Conservation (phyloP, 1,284 basidiomycete genomes). For the Porogramme epimiltina region DNA sequence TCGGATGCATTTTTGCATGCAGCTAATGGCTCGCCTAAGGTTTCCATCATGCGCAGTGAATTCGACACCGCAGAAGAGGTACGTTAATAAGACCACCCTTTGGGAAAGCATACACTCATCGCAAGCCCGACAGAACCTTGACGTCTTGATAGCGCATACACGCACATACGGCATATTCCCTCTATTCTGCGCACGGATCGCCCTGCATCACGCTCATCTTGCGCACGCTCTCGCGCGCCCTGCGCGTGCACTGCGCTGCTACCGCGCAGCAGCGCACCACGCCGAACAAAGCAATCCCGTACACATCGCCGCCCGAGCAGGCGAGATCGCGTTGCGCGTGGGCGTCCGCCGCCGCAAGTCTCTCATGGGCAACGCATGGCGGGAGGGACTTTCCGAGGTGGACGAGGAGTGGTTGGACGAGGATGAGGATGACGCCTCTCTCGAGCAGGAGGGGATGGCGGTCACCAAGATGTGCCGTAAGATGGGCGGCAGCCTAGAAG, state of each 20-base stretch:
- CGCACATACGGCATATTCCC: conserved; percentile 57
- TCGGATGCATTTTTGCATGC: not conserved
- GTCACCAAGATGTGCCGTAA: conserved; percentile 45
- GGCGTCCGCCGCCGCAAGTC: conserved; percentile 37
- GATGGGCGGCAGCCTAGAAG: conserved; percentile 56
- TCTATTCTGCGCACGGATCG: conserved; percentile 59
- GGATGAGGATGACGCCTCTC: conserved; percentile 20
- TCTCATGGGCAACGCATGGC: conserved; percentile 18
- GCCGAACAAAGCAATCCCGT: conserved; percentile 53
- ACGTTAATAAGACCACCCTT: conserved; percentile 5
- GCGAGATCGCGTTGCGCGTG: conserved; percentile 59
- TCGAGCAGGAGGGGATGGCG: conserved; percentile 33
- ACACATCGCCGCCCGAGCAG: conserved; percentile 56
- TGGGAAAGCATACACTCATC: not conserved
- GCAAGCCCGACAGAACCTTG: conserved; percentile 46
- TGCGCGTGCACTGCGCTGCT: conserved; percentile 58
- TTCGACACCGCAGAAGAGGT: conserved; percentile 60
- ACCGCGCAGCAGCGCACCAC: conserved; percentile 56
- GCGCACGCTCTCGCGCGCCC: conserved; percentile 58
- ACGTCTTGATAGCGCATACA: conserved; percentile 59
- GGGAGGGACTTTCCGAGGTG: conserved; percentile 8
- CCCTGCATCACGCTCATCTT: conserved; percentile 70
- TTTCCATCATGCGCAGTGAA: conserved; percentile 65
- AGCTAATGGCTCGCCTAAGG: conserved; percentile 34
- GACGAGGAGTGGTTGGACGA: conserved; percentile 19